Evolutionary conservation across 2,329 filamentous ascomycete species (phyloP), one percentile per base, ranked within the genome.

Genomic region (Neonectria sp.): DNA sequence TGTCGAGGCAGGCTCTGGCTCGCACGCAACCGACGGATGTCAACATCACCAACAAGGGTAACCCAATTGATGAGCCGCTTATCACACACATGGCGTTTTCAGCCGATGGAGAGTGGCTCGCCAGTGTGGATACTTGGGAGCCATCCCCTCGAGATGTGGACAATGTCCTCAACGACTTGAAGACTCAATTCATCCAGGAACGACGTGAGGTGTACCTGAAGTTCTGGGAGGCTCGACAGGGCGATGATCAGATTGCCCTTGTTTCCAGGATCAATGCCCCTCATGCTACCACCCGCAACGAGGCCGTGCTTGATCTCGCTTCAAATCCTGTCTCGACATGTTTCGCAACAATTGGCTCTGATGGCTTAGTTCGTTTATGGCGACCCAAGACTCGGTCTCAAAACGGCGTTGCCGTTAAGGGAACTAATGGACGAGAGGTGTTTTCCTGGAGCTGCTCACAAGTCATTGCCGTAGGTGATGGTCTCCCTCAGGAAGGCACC

Each of bases 121-220:
- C 93, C 5, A 98, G 94, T 2, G 89, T 97, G 1, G 96, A 99
- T 78, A 93, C 95, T 76, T 99, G 96, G 96, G 87, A 88, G 58
- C 95, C 95, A 1, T 90, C 93, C 11, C 82, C 84, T 13, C 84
- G 88, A 67, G 95, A 98, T 76, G 81, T 93, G 15, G 86, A 89
- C 45, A 86, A 77, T 51, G 73, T 81, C 1, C 74, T 71, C 33
- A 67, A 73, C 31, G 81, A 82, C 24, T 73, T 75, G 66, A 79
- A 76, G 68, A 83, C 81, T 71, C 85, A 82, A 58, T 85, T 89
- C 63, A 80, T 84, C 33, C 81, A 82, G 35, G 85, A 86, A 68
- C 86, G 84, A 68, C 87, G 87, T 49, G 95, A 98, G 78, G 89
- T 95, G 0, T 93, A 93, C 75, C 85, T 99, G 56, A 98, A 97